Evolutionary conservation across 2,329 filamentous ascomycete species (phyloP), one percentile per base, ranked within the genome.

Genomic region (Sporothrix luriei): DNA sequence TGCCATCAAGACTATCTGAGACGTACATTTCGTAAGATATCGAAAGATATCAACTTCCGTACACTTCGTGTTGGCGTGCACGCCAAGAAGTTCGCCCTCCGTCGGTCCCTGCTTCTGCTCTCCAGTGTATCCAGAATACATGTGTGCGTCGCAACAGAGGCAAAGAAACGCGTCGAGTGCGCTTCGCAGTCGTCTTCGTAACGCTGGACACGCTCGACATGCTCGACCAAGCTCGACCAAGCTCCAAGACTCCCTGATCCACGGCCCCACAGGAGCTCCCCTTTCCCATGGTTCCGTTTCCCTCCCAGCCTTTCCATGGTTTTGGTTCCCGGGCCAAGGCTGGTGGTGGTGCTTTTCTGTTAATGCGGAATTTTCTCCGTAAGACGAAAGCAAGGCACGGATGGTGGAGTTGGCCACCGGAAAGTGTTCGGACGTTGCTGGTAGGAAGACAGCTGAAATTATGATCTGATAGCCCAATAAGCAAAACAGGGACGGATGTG

Each of bases 221-320:
- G 7, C 21, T 14, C 21, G 14, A 24, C 24, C 24, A 10, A 38
- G 38, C 24, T n/a, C 16, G 6, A n/a, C n/a, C n/a, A n/a, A n/a
- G n/a, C n/a, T n/a, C n/a, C n/a, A n/a, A n/a, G 43, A 11, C 61
- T 64, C 24, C 40, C 61, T 49, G 61, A 49, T 64, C 61, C 24
- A 33, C 61, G 61, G 61, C 61, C 49, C 61, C 61, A 64, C 61
- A 49, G 40, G 61, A 64, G 61, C 61, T 49, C 7, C 61, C 16
- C 24, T 33, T 43, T 49, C 7, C 61, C 16, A 16, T 33, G 24
- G 61, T 24, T 29, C 61, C 40, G 11, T 48, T n/a, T 62, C n/a
- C 46, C 38, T 62, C 38, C 21, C 61, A 64, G 61, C 43, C 61
- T 48, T 64, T 64, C 16, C 61, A 49, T 49, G 61, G 10, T 64